Conservation (phyloP, 805 yeast species). For the Kazachstania psychrophila region DNA sequence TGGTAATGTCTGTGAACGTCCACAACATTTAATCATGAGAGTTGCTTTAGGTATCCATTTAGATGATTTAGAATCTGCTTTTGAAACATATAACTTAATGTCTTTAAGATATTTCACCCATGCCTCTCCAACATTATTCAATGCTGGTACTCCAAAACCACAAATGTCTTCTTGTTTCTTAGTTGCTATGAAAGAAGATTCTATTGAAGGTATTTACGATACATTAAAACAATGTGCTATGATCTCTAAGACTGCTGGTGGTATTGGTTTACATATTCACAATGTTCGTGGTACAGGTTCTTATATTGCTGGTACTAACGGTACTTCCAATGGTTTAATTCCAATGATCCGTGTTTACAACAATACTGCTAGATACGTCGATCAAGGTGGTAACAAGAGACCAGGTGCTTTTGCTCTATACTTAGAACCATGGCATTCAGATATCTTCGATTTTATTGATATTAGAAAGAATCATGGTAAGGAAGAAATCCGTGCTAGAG, state of each 20-base stretch:
- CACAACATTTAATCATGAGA: slow-evolving; percentile 80
- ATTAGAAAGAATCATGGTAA: slow-evolving; percentile 89
- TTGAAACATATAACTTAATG: slow-evolving; percentile 81
- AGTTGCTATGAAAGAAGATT: slow-evolving; percentile 82
- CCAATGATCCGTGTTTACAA: slow-evolving; percentile 93
- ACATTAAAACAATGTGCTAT: slow-evolving; percentile 80
- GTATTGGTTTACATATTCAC: slow-evolving; percentile 80
- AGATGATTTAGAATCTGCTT: slow-evolving; percentile 45
- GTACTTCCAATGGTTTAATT: slow-evolving; percentile 80
- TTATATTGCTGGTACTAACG: slow-evolving; percentile 82
- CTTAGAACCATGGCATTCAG: slow-evolving; percentile 94
- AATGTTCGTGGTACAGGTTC: slow-evolving; percentile 79
- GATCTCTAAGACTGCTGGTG: slow-evolving; percentile 90
- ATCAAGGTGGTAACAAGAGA: slow-evolving; percentile 94
- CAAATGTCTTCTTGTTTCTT: slow-evolving; percentile 89
- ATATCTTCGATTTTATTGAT: slow-evolving; percentile 74
- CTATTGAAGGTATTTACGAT: slow-evolving; percentile 86
- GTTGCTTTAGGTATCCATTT: slow-evolving; percentile 88
- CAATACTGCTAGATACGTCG: slow-evolving; percentile 91
- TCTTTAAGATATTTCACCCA: slow-evolving; percentile 78
- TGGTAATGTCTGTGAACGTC: slow-evolving; percentile 67
- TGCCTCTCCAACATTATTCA: slow-evolving; percentile 89
- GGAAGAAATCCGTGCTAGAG: slow-evolving; percentile 87
- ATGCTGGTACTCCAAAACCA: slow-evolving; percentile 78
- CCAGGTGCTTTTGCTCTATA: slow-evolving; percentile 95